Evolutionary conservation across 1,284 basidiomycete genomes (phyloP).

Genomic region (Austroboletus niveus): DNA sequence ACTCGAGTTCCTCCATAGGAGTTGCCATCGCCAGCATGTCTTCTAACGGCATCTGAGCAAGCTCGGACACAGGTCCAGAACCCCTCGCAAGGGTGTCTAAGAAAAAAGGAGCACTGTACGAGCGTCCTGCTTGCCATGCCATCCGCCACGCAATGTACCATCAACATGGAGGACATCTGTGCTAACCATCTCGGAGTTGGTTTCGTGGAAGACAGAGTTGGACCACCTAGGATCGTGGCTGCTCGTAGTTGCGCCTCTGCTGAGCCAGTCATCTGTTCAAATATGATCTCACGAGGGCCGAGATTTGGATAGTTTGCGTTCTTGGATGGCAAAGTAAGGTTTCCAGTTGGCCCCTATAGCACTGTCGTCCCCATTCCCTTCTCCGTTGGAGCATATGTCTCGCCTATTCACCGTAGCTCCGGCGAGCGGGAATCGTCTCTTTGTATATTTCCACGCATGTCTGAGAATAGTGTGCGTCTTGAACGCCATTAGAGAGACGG

Average conservation of each 20-base stretch:
- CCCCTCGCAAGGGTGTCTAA: constrained; percentile 41
- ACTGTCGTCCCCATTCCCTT: constrained; percentile 41
- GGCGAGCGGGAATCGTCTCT: constrained; percentile 19
- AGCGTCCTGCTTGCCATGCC: constrained; percentile 9
- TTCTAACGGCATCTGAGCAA: neutral
- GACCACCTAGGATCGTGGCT: constrained; percentile 5
- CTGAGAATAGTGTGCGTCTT: constrained; percentile 12
- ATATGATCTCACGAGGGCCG: constrained; percentile 7
- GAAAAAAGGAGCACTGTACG: constrained; percentile 29
- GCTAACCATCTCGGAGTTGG: neutral
- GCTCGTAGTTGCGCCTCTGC: constrained; percentile 10
- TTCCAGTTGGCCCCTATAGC: neutral
- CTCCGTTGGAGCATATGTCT: constrained; percentile 1
- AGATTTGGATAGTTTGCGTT: constrained; percentile 12
- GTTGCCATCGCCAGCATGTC: constrained; percentile 41
- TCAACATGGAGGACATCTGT: constrained; percentile 14
- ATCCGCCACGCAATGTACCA: constrained; percentile 20
- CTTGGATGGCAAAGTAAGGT: constrained; percentile 17
- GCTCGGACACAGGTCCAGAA: constrained; percentile 4
- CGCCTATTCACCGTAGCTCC: constrained; percentile 7
- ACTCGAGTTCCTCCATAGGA: constrained; percentile 38
- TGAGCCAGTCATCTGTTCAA: constrained; percentile 3
- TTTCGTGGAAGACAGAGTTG: constrained; percentile 14
- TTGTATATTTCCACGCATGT: constrained; percentile 19
- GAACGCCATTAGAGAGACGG: constrained; percentile 2